These are phyloP conservation scores for Balamuthia mandrillaris DNA, from an alignment of 208 protist genomes.

Conservation along the genomic window DNA sequence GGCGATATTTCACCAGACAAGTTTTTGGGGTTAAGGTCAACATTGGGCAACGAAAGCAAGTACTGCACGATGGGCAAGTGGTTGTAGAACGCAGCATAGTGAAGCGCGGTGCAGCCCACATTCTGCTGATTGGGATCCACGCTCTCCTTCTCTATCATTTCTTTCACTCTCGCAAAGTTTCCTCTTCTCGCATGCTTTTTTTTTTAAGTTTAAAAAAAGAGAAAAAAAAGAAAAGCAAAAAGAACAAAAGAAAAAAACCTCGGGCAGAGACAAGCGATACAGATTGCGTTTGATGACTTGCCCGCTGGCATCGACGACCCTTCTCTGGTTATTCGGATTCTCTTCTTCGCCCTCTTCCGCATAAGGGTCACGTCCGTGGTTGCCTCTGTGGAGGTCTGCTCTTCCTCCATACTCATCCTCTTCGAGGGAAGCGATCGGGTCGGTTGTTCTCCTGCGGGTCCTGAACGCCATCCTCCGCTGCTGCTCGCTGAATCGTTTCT, in stretches of 20 bases:
- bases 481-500: no score
- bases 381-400: no score
- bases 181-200: neutral
- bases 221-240: neutral
- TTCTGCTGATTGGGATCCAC: neutral
- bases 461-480: no score
- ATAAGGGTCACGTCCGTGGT: no score
- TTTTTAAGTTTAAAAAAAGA: neutral
- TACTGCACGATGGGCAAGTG: conserved; percentile 1
- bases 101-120: neutral
- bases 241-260: neutral
- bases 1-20: neutral
- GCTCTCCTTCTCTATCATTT: neutral
- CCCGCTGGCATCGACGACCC: no score
- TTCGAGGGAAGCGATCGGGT: no score
- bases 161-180: neutral
- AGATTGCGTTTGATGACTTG: conserved; percentile 10
- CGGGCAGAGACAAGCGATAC: neutral
- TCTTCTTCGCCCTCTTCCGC: no score
- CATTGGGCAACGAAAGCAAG: neutral
- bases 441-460: no score
- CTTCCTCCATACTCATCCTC: no score
- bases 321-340: no score
- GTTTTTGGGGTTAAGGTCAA: neutral
- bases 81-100: conserved; percentile 2